These are phyloP conservation scores for Elymus sibiricus DNA, from an alignment of 176 grass and related monocot species.

Conservation along the genomic window DNA sequence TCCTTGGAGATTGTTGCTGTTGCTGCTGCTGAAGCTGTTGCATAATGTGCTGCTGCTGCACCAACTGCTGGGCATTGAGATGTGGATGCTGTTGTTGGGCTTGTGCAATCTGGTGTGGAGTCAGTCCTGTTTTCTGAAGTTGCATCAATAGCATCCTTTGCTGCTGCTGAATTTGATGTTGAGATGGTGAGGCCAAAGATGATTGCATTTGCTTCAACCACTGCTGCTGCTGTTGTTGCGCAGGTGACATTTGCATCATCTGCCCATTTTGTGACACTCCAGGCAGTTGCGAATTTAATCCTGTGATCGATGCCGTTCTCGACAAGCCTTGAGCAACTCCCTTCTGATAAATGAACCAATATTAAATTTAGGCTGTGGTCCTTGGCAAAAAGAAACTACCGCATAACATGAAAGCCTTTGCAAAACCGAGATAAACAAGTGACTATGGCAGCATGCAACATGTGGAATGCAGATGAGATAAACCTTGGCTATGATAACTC, in stretches of 20 bases:
- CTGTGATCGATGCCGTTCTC: constrained; percentile 59
- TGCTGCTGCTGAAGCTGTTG: constrained; percentile 64
- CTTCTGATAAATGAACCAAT: constrained; percentile 58
- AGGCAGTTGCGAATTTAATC: constrained; percentile 68
- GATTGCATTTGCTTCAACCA: constrained; percentile 79
- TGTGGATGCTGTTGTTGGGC: constrained; percentile 71
- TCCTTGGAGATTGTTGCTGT: constrained; percentile 70
- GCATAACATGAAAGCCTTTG: background rate
- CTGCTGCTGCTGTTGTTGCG: constrained; percentile 72
- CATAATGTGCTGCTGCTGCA: constrained; percentile 53
- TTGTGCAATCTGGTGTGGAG: constrained; percentile 60
- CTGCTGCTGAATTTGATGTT: constrained; percentile 68
- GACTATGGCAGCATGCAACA: background rate
- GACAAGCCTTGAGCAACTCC: constrained; percentile 64
- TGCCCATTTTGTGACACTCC: constrained; percentile 79
- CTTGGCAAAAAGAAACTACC: background rate
- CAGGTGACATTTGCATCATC: constrained; percentile 58
- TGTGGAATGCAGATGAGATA: background rate
- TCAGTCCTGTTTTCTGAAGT: constrained; percentile 58
- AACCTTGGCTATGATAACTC: background rate
- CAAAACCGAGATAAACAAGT: background rate
- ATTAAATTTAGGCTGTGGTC: background rate
- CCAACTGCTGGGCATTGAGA: constrained; percentile 36
- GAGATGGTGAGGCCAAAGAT: constrained; percentile 51
- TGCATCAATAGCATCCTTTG: constrained; percentile 61